These are phyloP conservation scores for Candida mesenterica DNA, from an alignment of 1,139 yeast genomes.

Conservation along the genomic window DNA sequence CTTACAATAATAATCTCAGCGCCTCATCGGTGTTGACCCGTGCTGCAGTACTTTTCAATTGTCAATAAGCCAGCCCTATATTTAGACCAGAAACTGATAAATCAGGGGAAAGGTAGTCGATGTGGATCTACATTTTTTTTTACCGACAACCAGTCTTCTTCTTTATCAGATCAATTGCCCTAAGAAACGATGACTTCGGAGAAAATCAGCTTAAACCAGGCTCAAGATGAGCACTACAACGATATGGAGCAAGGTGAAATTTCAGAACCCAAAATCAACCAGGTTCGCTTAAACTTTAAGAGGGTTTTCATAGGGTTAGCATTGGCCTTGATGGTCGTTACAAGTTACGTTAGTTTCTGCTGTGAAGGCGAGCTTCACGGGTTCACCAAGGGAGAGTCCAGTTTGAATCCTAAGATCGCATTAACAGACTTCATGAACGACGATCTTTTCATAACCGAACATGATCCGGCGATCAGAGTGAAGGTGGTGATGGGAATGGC, in stretches of 20 bases:
- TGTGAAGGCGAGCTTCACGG: too few species aligned
- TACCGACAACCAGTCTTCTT: too few species aligned
- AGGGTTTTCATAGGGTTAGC: neutral
- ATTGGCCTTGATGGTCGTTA: neutral
- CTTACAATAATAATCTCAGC: too few species aligned
- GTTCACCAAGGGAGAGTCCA: neutral
- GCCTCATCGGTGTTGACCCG: neutral
- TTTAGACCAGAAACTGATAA: neutral
- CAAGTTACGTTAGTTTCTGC: neutral
- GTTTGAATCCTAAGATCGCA: neutral
- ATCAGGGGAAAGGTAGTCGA: neutral
- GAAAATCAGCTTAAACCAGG: too few species aligned
- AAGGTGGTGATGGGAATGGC: neutral
- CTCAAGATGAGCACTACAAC: too few species aligned
- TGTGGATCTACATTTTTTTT: too few species aligned
- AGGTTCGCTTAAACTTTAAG: neutral
- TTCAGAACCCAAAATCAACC: constrained; percentile 4
- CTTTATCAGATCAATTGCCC: too few species aligned
- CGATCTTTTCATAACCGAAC: too few species aligned
- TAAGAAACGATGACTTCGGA: too few species aligned
- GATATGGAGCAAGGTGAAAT: constrained; percentile 6
- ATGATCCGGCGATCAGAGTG: too few species aligned
- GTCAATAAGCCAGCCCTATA: neutral
- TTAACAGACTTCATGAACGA: neutral
- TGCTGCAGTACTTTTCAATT: too few species aligned